Evolutionary conservation across 306 rosid genomes (phyloP), one percentile per base, ranked within the genome.

Genomic region (Prunus campanulata): DNA sequence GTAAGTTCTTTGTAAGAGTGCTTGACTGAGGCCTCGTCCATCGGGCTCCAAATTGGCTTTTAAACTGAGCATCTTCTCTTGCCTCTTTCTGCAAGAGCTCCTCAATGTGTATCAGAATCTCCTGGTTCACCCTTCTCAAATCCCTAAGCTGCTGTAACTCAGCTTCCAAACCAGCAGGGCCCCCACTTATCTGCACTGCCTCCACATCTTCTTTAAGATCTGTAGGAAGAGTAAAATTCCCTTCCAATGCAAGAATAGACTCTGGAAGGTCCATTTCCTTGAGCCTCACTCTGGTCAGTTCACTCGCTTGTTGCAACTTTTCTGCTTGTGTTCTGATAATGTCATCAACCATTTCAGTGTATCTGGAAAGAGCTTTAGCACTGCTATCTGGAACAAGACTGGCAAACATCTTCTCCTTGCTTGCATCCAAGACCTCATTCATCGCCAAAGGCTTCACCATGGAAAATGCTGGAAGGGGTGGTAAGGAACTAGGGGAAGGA

Each of bases 251-350:
- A 78, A 95, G 97, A 84, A 95, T 91, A 63, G 97, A 95, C 68
- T 95, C 99, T 0, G 99, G 98, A 74, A 95, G 89, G 68, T 95
- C 99, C 98, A 95, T 92, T 79, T 95, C 98, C 96, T 92, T 95
- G 22, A 95, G 98, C 92, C 88, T 89, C 32, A 95, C 97, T 67
- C 98, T 86, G 59, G 99, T 95, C 39, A 95, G 88, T 81, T 95
- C 99, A 63, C 99, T 95, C 66, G 99, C 99, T 78, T 91, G 93
- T 84, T 95, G 97, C 74, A 95, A 80, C 70, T 95, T 95, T 74
- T 95, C 99, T 75, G 99, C 97, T 71, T 95, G 98, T 19, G 90
- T 88, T 83, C 99, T 90, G 78, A 95, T 95, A 76, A 95, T 84
- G 14, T 87, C 90, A 67, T 95, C 99, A 13, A 91, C 98, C 96